Evolutionary conservation across 495 filamentous ascomycete genomes (phyloP).

Genomic region (Aspergillus taichungensis): DNA sequence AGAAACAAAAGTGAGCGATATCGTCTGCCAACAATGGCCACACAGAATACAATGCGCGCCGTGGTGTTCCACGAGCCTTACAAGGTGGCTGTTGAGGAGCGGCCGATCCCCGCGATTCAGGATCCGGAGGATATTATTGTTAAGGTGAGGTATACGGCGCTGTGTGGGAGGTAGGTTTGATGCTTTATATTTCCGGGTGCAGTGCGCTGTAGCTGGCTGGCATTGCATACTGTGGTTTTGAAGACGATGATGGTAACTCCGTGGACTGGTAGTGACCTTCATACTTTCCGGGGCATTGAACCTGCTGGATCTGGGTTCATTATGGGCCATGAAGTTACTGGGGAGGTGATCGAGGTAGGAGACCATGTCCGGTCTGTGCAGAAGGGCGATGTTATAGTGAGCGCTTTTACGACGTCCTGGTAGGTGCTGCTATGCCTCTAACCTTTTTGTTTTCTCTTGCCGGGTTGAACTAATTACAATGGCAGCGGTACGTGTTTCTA

Average conservation of each 20-base stretch:
- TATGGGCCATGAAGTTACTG: constrained; percentile 72
- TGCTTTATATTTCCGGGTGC: background rate
- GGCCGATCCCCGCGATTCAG: constrained; percentile 50
- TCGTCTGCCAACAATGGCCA: constrained; percentile 1
- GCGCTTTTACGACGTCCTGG: constrained; percentile 84
- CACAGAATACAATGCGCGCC: constrained; percentile 34
- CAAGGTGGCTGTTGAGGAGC: constrained; percentile 40
- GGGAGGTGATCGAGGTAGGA: constrained; percentile 61
- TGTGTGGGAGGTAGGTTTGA: constrained; percentile 74
- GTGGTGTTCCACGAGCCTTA: constrained; percentile 42
- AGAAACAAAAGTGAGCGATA: too few relatives aligned
- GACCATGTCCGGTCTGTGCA: constrained; percentile 56
- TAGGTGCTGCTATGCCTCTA: constrained; percentile 36
- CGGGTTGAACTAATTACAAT: background rate
- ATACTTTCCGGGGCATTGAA: constrained; percentile 81
- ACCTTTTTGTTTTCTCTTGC: too few relatives aligned
- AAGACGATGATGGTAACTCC: background rate
- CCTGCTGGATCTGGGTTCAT: constrained; percentile 53
- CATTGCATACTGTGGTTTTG: background rate
- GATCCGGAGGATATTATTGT: constrained; percentile 72
- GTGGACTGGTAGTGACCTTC: constrained; percentile 60
- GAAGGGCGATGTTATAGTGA: constrained; percentile 70
- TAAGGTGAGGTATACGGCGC: constrained; percentile 74
- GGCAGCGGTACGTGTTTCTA: constrained; percentile 78
- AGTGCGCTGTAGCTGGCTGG: background rate